Base-by-base conservation (phyloP, 306 rosid genomes). In the Astragalus glycyphyllos region DNA sequence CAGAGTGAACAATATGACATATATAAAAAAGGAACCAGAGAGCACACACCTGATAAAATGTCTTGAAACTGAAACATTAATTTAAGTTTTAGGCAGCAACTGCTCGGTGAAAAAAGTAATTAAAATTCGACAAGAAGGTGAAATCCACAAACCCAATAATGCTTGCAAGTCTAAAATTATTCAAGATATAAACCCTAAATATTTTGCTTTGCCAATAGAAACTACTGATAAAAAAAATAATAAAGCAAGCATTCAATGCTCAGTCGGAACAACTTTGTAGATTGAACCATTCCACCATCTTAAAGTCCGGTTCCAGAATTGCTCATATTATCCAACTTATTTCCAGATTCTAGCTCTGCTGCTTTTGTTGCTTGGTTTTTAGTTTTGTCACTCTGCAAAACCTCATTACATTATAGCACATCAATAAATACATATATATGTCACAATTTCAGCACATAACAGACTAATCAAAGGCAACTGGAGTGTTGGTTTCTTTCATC, bases 341-440 rank as follows among this genome's bases (percentile, higher is more conserved):
- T 69, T 44, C 64, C 82, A 58, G 84, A 61, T 65, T 40, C 78
- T 45, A 58, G 57, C 73, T 77, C 81, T 59, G 78, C 83, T 57
- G 60, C 79, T 78, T 29, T 67, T 29, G 75, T 46, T 49, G 54
- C 75, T 74, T 68, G 84, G 58, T 80, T 84, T 85, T 82, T 88
- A 37, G 59, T 64, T 47, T 47, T 54, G 65, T 66, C 79, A 71
- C 81, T 84, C 96, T 88, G 97, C 80, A 90, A 49, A 83, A 77
- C 84, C 96, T 87, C 65, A 6, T 68, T 45, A 56, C 68, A 80
- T 54, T 12, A 70, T 49, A 56, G 45, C 9, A 6, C 54, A 46
- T 84, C 69, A 83, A 65, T 71, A n/a, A 37, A 32, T 2, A 32
- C 10, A 51, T 8, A 20, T 69, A 31, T 16, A 34, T 23, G 62